These are phyloP conservation scores for Glaciozyma antarctica DNA, from an alignment of 768 basidiomycete species.

Conservation along the genomic window DNA sequence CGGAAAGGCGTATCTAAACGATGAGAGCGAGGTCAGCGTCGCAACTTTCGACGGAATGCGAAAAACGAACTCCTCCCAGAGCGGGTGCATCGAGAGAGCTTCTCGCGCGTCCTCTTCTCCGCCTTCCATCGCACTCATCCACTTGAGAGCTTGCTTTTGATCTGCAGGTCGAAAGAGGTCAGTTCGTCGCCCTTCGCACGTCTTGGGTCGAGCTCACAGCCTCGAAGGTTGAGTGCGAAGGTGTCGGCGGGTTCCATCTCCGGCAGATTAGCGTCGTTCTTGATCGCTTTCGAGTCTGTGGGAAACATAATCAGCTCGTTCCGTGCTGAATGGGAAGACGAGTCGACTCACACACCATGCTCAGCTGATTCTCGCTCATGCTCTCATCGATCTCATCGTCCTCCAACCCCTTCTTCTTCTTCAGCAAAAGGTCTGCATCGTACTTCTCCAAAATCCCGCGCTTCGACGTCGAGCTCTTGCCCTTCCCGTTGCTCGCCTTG, in stretches of 20 bases:
- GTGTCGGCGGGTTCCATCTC: slow-evolving; percentile 72
- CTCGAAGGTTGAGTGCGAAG: slow-evolving; percentile 46
- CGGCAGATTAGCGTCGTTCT: slow-evolving; percentile 61
- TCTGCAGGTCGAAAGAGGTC: slow-evolving; percentile 45
- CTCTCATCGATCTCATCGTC: slow-evolving; percentile 71
- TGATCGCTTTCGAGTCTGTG: slow-evolving; percentile 58
- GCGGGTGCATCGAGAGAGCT: slow-evolving; percentile 75
- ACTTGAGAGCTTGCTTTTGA: slow-evolving; percentile 88
- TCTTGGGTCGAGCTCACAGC: slow-evolving; percentile 7
- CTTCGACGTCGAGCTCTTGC: slow-evolving; percentile 38
- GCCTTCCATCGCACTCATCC: slow-evolving; percentile 83
- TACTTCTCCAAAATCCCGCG: slow-evolving; percentile 20
- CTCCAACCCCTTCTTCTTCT: slow-evolving; percentile 45
- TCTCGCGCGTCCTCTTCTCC: slow-evolving; percentile 58
- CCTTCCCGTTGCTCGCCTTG: slow-evolving; percentile 39
- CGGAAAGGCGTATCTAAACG: slow-evolving; percentile 59
- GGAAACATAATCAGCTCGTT: too few species aligned
- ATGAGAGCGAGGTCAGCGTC: not conserved
- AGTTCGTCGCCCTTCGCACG: not conserved
- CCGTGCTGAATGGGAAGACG: not conserved
- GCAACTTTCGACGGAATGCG: not conserved
- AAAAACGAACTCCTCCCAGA: slow-evolving; percentile 74
- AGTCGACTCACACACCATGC: slow-evolving; percentile 59
- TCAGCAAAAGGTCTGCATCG: slow-evolving; percentile 35
- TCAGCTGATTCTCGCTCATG: slow-evolving; percentile 68